Evolutionary conservation across 768 basidiomycete genomes (phyloP), one percentile per base, ranked within the genome.

Genomic region (Serendipita sp.): DNA sequence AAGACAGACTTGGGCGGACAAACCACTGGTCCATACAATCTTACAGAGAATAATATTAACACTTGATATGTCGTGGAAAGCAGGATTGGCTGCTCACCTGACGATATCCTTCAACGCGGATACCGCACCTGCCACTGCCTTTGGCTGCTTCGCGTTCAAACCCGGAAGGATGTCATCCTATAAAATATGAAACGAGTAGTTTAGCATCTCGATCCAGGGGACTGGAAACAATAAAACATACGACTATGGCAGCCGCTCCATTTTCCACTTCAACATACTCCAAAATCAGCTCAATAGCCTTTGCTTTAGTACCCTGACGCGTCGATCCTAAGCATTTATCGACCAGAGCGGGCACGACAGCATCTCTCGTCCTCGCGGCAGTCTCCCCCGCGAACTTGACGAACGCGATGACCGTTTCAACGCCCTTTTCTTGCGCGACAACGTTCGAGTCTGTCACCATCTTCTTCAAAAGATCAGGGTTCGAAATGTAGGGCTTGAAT

Each of bases 181-280:
- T 43, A 63, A 34, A 66, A 51, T 43, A 22, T 34, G 45, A 43
- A 43, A 58, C 28, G 62, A 65, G 70, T 70, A 71, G 73, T 67
- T 66, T 67, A 64, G 67, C 50, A 58, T 2, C 31, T 48, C 22
- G 9, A 30, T 28, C 17, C 9, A 34, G 43, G 24, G 30, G 62
- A 61, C 61, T 68, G 66, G 66, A 68, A 67, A 69, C 65, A 64
- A 70, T 71, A 71, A 33, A 61, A 84, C 92, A 75, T 75, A 95
- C 95, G 77, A 94, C 81, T 64, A 92, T 86, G 16, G 87, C 90
- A 64, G 87, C 80, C 26, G 83, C 94, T 48, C 81, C 77, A 72
- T 96, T 97, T 74, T 94, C 94, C 31, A 92, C 86, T 71, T 97
- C 96, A 38, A 91, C 85, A 71, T 92, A 98, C 71, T 94, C 88